A percentile compares a stretch with the other conserved stretches of the same genome.
These are phyloP conservation scores for Puccinia hordei DNA, from an alignment of 1,284 basidiomycete genomes.

Conservation along the genomic window DNA sequence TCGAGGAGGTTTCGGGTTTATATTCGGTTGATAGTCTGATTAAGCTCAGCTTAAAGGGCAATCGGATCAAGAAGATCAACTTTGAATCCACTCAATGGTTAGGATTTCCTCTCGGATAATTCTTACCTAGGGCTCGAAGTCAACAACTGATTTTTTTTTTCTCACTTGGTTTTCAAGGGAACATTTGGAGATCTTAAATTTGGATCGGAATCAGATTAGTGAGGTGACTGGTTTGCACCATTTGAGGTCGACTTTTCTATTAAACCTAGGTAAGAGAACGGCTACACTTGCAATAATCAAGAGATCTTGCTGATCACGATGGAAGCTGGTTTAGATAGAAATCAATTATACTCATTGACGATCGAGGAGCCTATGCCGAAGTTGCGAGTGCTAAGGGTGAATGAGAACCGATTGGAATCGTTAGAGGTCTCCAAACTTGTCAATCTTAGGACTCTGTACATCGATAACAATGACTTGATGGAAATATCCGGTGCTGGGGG, in stretches of 20 bases:
- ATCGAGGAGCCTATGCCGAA: slow-evolving; percentile 64
- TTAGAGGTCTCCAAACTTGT: slow-evolving; percentile 72
- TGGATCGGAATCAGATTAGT: slow-evolving; percentile 75
- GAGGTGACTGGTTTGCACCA: slow-evolving; percentile 67
- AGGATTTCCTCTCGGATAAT: slow-evolving; percentile 54
- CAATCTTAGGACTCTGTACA: slow-evolving; percentile 83
- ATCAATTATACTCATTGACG: slow-evolving; percentile 63
- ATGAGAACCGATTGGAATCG: slow-evolving; percentile 73
- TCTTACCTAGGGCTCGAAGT: not conserved
- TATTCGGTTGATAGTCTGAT: slow-evolving; percentile 75
- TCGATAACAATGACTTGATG: slow-evolving; percentile 78
- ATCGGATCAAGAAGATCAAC: slow-evolving; percentile 71
- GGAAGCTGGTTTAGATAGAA: slow-evolving; percentile 67
- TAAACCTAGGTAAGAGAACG: slow-evolving; percentile 74
- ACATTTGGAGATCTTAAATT: slow-evolving; percentile 76
- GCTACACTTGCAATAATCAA: not conserved
- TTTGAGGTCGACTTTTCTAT: slow-evolving; percentile 68
- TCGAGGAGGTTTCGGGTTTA: slow-evolving; percentile 76
- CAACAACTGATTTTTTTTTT: not conserved
- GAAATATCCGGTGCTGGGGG: slow-evolving; percentile 63
- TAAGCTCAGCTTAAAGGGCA: slow-evolving; percentile 79
- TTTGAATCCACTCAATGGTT: slow-evolving; percentile 71
- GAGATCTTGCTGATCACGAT: not conserved
- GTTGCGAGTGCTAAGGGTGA: slow-evolving; percentile 80
- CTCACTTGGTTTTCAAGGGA: slow-evolving; percentile 52